These are phyloP conservation scores for Plasmodium chabaudi DNA, from an alignment of 169 alveolate species.

Conservation along the genomic window DNA sequence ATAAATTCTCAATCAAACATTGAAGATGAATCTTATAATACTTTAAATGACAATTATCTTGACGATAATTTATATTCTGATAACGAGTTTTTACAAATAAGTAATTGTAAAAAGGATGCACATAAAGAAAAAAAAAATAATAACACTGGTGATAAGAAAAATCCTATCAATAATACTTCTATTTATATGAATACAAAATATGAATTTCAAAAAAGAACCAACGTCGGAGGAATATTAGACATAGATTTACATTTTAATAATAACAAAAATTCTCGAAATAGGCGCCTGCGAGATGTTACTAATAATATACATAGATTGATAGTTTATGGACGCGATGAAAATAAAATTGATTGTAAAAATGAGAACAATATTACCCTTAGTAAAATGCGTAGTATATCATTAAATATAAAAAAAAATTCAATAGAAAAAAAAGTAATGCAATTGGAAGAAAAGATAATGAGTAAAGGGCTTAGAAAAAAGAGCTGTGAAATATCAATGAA, in stretches of 20 bases:
- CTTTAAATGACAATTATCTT: too few species aligned
- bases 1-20: too few species aligned
- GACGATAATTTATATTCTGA: too few species aligned
- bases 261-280: conserved; percentile 3
- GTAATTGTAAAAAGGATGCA: too few species aligned
- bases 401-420: conserved; percentile 38
- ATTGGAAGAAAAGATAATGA: conserved; percentile 32
- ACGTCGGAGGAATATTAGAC: not conserved
- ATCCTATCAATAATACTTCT: not conserved
- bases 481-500: conserved; percentile 5
- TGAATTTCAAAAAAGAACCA: not conserved
- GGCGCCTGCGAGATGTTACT: not conserved
- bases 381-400: conserved; percentile 8
- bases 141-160: not conserved
- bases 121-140: too few species aligned
- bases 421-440: conserved; percentile 39
- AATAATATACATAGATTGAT: not conserved
- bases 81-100: too few species aligned
- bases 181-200: not conserved
- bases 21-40: too few species aligned
- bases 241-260: conserved; percentile 8
- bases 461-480: conserved; percentile 6
- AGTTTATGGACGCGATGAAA: conserved; percentile 1
- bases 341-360: not conserved
- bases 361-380: too few species aligned